Evolutionary conservation across 768 basidiomycete genomes (phyloP).

Genomic region (Tricholoma flavovirens): DNA sequence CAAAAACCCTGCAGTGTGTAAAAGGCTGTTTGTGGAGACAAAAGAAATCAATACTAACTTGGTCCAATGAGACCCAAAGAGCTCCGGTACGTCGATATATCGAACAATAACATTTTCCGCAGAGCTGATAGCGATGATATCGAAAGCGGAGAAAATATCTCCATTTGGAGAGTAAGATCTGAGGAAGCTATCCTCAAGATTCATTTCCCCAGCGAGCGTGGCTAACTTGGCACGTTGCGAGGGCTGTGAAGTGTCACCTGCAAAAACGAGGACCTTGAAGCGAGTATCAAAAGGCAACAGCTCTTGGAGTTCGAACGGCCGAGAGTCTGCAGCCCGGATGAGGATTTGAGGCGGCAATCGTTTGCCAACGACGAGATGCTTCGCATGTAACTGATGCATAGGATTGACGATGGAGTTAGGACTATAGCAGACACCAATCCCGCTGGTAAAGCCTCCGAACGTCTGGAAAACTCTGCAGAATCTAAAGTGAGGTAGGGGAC

Average conservation of each 20-base stretch:
- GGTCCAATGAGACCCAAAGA: slow-evolving; percentile 53
- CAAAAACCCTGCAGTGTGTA: slow-evolving; percentile 39
- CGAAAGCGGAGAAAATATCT: slow-evolving; percentile 33
- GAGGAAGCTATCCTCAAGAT: slow-evolving; percentile 20
- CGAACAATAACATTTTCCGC: slow-evolving; percentile 32
- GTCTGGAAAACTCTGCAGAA: slow-evolving; percentile 40
- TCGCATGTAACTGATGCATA: slow-evolving; percentile 31
- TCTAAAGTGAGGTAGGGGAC: not conserved
- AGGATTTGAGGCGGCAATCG: slow-evolving; percentile 47
- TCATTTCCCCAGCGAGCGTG: slow-evolving; percentile 28
- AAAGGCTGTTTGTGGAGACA: not conserved
- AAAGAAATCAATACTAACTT: slow-evolving; percentile 33
- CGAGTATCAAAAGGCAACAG: slow-evolving; percentile 44
- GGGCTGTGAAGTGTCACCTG: slow-evolving; percentile 35
- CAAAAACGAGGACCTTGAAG: slow-evolving; percentile 53
- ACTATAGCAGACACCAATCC: slow-evolving; percentile 48
- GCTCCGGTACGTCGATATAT: slow-evolving; percentile 40
- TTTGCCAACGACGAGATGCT: slow-evolving; percentile 42
- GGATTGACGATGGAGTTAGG: slow-evolving; percentile 39
- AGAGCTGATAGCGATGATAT: slow-evolving; percentile 36
- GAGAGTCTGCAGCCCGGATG: slow-evolving; percentile 44
- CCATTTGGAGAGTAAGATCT: slow-evolving; percentile 22
- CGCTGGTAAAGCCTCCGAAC: slow-evolving; percentile 50
- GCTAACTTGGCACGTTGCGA: slow-evolving; percentile 25
- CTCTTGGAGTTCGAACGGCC: slow-evolving; percentile 50